phyloP scores from a whole-genome alignment of 1,139 yeast genomes.

The Groenewaldozyma sp. region DNA sequence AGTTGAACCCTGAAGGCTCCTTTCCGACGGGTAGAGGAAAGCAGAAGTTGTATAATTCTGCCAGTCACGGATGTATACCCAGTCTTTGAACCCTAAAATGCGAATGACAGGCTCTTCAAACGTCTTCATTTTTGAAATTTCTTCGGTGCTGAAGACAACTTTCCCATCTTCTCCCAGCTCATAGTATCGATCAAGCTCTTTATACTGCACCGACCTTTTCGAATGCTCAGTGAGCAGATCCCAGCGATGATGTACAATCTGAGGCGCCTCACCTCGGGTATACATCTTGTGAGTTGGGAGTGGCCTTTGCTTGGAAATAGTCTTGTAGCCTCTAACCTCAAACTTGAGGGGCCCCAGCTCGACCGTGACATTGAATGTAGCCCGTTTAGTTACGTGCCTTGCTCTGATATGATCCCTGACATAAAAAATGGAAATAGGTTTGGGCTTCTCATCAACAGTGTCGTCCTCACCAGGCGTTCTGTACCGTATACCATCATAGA shows the following conservation, averaged over 20 bases:
- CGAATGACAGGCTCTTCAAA: conserved; percentile 39
- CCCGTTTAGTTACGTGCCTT: conserved; percentile 52
- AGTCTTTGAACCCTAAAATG: conserved; percentile 59
- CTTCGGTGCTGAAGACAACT: conserved; percentile 28
- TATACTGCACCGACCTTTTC: conserved; percentile 36
- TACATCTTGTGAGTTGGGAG: conserved; percentile 40
- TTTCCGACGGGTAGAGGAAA: conserved; percentile 53
- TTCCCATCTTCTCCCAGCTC: conserved; percentile 36
- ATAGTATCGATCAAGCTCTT: conserved; percentile 32
- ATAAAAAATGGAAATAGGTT: conserved; percentile 29
- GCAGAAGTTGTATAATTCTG: conserved; percentile 47
- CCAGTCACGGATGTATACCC: conserved; percentile 22
- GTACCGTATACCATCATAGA: conserved; percentile 39
- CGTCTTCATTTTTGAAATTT: conserved; percentile 27
- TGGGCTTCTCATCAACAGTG: conserved; percentile 3
- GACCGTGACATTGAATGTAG: conserved; percentile 54
- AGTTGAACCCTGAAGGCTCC: conserved; percentile 51
- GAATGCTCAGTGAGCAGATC: conserved; percentile 32
- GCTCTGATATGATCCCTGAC: conserved; percentile 45
- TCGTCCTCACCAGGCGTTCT: conserved; percentile 8
- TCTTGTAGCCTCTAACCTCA: conserved; percentile 62
- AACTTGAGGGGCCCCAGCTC: conserved; percentile 46
- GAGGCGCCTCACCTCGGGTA: conserved; percentile 42
- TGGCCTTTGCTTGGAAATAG: conserved; percentile 47
- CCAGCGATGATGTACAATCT: conserved; percentile 46